These are phyloP conservation scores for Flaveria trinervia DNA, from an alignment of 129 eudicot genomes.

Conservation along the genomic window DNA sequence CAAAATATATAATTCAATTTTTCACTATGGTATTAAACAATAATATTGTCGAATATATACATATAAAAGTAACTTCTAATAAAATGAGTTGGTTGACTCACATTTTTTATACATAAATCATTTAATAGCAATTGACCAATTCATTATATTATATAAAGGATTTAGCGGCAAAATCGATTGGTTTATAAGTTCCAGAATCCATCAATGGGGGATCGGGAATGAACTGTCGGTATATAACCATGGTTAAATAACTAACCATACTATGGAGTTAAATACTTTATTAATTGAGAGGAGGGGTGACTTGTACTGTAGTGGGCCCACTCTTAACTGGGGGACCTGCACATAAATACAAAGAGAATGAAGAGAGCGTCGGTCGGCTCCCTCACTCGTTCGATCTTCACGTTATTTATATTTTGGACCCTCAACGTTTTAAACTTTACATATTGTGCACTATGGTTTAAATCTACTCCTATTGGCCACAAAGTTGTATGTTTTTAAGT, in stretches of 20 bases:
- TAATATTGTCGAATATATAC: too few relatives aligned
- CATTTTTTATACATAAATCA: background rate
- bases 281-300: conserved; percentile 20
- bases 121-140: conserved; percentile 4
- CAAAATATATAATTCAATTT: too few relatives aligned
- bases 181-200: conserved; percentile 16
- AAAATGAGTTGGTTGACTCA: background rate
- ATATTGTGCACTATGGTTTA: conserved; percentile 9
- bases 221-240: conserved; percentile 62
- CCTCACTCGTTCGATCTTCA: conserved; percentile 37
- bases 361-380: conserved; percentile 76
- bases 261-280: conserved; percentile 24
- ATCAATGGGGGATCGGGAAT: background rate
- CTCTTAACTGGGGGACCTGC: conserved; percentile 29
- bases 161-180: background rate
- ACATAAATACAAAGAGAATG: conserved; percentile 34
- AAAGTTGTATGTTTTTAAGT: background rate
- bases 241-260: conserved; percentile 38
- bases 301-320: conserved; percentile 24
- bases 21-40: too few relatives aligned
- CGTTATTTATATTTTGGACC: conserved; percentile 20
- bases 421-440: conserved; percentile 12
- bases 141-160: background rate
- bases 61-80: background rate
- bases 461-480: background rate